Base-by-base conservation (phyloP, 192 early-diverging fungal species). In the Backusella mclennaniae region DNA sequence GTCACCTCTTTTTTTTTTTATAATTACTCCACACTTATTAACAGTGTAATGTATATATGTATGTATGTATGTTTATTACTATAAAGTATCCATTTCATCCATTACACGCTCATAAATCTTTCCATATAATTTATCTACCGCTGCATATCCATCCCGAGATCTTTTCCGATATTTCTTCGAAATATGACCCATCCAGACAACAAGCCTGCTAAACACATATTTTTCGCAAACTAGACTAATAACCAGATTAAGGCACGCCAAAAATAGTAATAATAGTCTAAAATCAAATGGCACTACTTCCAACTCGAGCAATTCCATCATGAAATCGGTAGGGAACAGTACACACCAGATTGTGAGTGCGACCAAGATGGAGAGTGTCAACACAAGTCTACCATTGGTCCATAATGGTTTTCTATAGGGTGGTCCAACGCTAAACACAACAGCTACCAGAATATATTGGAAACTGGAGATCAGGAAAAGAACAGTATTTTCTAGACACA, bases 371-470 rank as follows among this genome's bases (percentile, higher is more conserved):
- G 80, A 68, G 9, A 88, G 76, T 0, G 94, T 94, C 31, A 94
- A 81, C 1, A 93, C 76, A 56, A 96, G 92, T 26, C 94, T 90
- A 96, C 94, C 85, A 79, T 99, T 99, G 46, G 90, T 93, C 80
- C 92, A 87, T 78, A 98, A 92, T 8, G 92, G 88, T 79, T 95
- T 90, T 74, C 97, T 93, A 80, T 96, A 99, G 0, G 97, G 98
- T 49, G 94, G 94, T 0, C 98, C 98, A n/a, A 95, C 95, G 81
- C 93, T 95, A 79, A 98, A 97, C 31, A 97, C 95, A 44, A 95
- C 88, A 0, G 96, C 97, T 3, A 94, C 90, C 8, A 95, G 78
- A 33, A 99, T 85, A 80, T 99, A 99, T 85, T 99, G 97, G 83
- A 91, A 99, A 59, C 93, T 95, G 21, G 94, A 95, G 4, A 94